Percentiles rank a stretch among this genome's conserved stretches.
phyloP scores from a whole-genome alignment of 306 rosid species.

The Corylus heterophylla region DNA sequence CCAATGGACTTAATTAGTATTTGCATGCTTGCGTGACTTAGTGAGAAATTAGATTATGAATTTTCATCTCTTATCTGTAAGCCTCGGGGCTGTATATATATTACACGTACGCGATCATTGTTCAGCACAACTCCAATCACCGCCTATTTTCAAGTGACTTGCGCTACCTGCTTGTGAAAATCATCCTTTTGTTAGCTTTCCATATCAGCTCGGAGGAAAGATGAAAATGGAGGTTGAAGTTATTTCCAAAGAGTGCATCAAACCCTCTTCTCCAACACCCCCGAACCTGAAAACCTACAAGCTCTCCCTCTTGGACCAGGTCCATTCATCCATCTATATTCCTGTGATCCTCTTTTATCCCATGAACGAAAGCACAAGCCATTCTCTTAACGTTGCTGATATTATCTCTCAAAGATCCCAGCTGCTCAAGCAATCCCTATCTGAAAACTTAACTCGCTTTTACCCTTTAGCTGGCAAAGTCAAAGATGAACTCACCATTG shows the following conservation, averaged over 20 bases:
- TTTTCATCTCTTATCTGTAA: too few species aligned
- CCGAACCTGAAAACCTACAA: conserved; percentile 20
- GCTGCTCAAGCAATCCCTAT: conserved; percentile 12
- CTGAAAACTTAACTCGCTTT: conserved; percentile 31
- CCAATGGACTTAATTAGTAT: too few species aligned
- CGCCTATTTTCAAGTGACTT: conserved; percentile 11
- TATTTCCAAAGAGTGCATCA: conserved; percentile 14
- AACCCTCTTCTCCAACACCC: conserved; percentile 33
- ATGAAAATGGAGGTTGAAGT: conserved; percentile 19
- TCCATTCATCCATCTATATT: not conserved
- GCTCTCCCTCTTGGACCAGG: conserved; percentile 34
- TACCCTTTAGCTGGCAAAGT: conserved; percentile 32
- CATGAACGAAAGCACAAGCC: not conserved
- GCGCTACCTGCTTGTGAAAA: not conserved
- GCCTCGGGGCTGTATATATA: too few species aligned
- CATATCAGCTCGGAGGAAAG: not conserved
- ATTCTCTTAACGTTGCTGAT: not conserved
- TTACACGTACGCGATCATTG: too few species aligned
- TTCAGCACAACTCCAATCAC: too few species aligned
- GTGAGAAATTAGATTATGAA: too few species aligned
- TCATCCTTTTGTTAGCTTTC: not conserved
- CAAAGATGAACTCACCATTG: conserved; percentile 21
- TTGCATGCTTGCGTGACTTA: too few species aligned
- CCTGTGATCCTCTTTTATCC: conserved; percentile 21
- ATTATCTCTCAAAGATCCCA: too few species aligned